Base-by-base conservation (phyloP, 768 basidiomycete species). In the Porpolomopsis calyptriformis region DNA sequence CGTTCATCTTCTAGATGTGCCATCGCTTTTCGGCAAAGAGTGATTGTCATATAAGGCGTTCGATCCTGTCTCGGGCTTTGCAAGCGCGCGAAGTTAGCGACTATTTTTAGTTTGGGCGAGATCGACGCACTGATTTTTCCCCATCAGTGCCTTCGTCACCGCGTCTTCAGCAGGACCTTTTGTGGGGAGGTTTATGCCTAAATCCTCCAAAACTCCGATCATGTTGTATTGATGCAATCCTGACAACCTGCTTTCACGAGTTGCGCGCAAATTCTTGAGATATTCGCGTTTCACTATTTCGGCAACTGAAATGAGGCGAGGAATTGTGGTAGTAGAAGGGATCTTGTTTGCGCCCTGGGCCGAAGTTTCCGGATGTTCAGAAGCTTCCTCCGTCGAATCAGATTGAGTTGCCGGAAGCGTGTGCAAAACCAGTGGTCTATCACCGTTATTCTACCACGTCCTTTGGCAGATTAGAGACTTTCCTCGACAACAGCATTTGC, bases 201-300 rank as follows among this genome's bases (percentile, higher is more conserved):
- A 31, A 20, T 45, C 9, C 35, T 46, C 35, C 20, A 46, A 26
- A 24, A 3, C 11, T 4, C n/a, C 22, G 25, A 46, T 46, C 35
- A 23, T 33, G 29, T 46, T 46, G 34, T 46, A 46, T 26, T 46
- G 45, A 26, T 46, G 45, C 19, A 46, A 27, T 11, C 45, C 45
- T 5, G 8, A 7, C n/a, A 26, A 16, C 2, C 14, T 9, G 6
- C 27, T 27, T 5, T 16, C 9, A 38, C 16, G 16, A 16, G 18
- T n/a, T 16, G 18, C 14, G 10, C 2, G 18, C 10, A 35, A 20
- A 4, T 23, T 27, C 18, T 38, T 36, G 35, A 46, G 45, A 27
- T 46, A 46, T 26, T 46, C 45, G 14, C 45, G 45, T 18, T 46
- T 46, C 4, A 46, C 35, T 34, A 46, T 46, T 38, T 46, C 45